phyloP scores from a whole-genome alignment of 768 basidiomycete genomes.

The Tylopilus rubrobrunneus region DNA sequence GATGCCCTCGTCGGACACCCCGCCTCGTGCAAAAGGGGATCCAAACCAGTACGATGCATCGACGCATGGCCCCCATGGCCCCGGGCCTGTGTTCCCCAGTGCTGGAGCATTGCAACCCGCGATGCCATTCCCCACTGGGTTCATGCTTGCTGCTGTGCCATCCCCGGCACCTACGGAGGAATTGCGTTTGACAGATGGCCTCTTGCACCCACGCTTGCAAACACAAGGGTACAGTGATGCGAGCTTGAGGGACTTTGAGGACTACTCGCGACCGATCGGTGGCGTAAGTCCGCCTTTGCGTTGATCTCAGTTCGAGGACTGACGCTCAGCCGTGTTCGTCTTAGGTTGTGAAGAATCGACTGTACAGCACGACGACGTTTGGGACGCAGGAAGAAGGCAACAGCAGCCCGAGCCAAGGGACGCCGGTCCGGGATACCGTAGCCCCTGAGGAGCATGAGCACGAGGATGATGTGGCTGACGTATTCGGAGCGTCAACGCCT shows the following conservation, averaged over 20 bases:
- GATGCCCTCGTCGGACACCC: background rate
- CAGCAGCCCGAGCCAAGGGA: conserved; percentile 3
- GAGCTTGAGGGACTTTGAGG: conserved; percentile 31
- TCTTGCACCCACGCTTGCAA: conserved; percentile 28
- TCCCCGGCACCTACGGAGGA: conserved; percentile 29
- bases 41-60: background rate
- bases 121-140: conserved; percentile 1
- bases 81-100: background rate
- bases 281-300: conserved; percentile 20
- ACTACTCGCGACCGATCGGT: conserved; percentile 31
- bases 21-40: background rate
- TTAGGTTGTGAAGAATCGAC: conserved; percentile 28
- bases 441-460: background rate
- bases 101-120: background rate
- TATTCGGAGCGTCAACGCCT: conserved; percentile 7
- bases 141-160: conserved; percentile 6
- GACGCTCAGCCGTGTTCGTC: background rate
- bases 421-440: background rate
- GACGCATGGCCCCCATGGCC: background rate
- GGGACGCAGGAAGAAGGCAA: conserved; percentile 26
- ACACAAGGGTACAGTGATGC: conserved; percentile 21
- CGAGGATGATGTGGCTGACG: conserved; percentile 4
- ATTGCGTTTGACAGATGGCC: conserved; percentile 23
- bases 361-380: conserved; percentile 32
- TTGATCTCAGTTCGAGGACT: background rate